Percentiles rank a stretch among this genome's conserved stretches.
Evolutionary conservation across 176 grass and related monocot species (phyloP).

Genomic region (Guadua angustifolia): DNA sequence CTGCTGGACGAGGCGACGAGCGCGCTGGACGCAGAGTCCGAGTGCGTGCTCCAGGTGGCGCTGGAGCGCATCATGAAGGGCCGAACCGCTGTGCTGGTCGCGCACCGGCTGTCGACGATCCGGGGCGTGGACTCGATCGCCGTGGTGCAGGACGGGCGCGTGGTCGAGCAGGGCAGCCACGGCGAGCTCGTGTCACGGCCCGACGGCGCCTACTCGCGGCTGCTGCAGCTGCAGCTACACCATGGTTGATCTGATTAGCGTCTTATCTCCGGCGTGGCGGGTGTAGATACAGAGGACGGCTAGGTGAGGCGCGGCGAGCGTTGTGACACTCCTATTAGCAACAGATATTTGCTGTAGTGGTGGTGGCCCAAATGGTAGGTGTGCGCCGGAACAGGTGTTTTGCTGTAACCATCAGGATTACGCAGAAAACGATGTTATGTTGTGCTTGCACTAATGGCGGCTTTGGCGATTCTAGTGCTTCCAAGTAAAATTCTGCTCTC

Average conservation of each 20-base stretch:
- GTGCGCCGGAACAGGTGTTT: constrained; percentile 23
- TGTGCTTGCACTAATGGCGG: not conserved
- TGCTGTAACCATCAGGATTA: constrained; percentile 30
- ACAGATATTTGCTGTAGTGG: constrained; percentile 19
- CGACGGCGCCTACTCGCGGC: constrained; percentile 70
- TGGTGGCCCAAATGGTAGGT: not conserved
- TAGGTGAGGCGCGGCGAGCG: not conserved
- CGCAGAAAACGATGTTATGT: constrained; percentile 1
- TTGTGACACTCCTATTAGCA: constrained; percentile 21
- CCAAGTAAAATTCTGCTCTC: not conserved
- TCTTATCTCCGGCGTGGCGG: not conserved
- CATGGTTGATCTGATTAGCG: constrained; percentile 48
- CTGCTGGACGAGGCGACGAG: constrained; percentile 94
- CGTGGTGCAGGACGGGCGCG: constrained; percentile 72
- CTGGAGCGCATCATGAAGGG: constrained; percentile 89
- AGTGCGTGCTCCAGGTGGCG: constrained; percentile 91
- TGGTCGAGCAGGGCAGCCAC: constrained; percentile 81
- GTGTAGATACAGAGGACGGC: constrained; percentile 54
- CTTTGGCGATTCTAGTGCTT: not conserved
- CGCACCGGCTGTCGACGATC: constrained; percentile 75
- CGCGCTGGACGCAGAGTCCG: constrained; percentile 83
- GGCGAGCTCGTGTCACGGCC: constrained; percentile 60
- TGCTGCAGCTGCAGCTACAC: constrained; percentile 77
- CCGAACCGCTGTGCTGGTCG: constrained; percentile 73
- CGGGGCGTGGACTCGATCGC: constrained; percentile 66